Evolutionary conservation across 495 filamentous ascomycete genomes (phyloP), one percentile per base, ranked within the genome.

Genomic region (Clavariopsis aquatica): DNA sequence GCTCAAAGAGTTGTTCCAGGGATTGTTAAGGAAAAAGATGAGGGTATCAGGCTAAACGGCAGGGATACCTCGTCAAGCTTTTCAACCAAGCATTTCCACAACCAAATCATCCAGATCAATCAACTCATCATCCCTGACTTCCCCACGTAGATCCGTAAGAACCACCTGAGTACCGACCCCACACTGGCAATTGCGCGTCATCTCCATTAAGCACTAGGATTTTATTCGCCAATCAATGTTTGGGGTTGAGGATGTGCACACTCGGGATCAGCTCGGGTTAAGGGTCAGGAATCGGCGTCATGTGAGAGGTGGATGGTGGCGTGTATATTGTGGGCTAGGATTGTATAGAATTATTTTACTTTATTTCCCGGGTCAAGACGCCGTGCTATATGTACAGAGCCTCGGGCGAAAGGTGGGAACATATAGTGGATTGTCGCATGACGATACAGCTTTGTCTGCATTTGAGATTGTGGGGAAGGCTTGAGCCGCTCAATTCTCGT

Each of bases 41-140:
- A 3, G 47, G 12, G 3, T 12, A 22, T 62, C 41, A 55, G 64
- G 38, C 51, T 66, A 61, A 66, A 60, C 9, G 19, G 51, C 47
- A 55, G 49, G 63, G 56, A n/a, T 66, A 1, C 23, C 26, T 29
- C 54, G 61, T 60, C 27, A 60, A 66, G 57, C 56, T 56, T 65
- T 64, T 41, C 49, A 49, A 47, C 49, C 49, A 66, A 66, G 57
- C 64, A 66, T 43, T 64, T 26, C 38, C 38, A 3, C 13, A 43
- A 2, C 5, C 6, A 65, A 34, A 65, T 59, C 47, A 59, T 47
- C 54, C 49, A 26, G 17, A 56, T 52, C 28, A 7, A 22, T 1
- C 20, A 23, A 27, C 23, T 36, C 31, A 43, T 2, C 23, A 49
- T 4, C 60, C 60, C 28, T 29, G 31, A 13, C 23, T 49, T 63